Conservation (phyloP, 2,329 filamentous ascomycete genomes). For the Beauveria bassiana region DNA sequence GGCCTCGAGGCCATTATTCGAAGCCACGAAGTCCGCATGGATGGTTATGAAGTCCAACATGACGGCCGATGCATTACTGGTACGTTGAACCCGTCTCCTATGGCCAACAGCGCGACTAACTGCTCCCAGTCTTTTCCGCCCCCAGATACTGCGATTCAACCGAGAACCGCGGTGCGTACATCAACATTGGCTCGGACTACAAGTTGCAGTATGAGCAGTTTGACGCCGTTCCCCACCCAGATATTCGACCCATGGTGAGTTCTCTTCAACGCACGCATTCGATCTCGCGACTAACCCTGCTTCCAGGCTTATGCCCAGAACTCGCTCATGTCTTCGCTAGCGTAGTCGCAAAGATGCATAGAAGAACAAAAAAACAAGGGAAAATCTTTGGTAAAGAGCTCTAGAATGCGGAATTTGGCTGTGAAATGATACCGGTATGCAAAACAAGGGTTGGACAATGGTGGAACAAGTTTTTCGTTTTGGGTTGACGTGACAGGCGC, state of each 20-base stretch:
- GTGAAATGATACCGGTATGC: neutral
- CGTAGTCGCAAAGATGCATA: slow-evolving; percentile 38
- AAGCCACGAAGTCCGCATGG: slow-evolving; percentile 97
- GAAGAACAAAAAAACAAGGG: neutral
- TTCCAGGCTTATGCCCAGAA: slow-evolving; percentile 72
- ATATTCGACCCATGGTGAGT: slow-evolving; percentile 83
- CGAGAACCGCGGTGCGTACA: slow-evolving; percentile 96
- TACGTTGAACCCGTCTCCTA: slow-evolving; percentile 30
- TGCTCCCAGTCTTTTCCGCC: slow-evolving; percentile 71
- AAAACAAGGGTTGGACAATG: slow-evolving; percentile 2
- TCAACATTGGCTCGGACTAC: slow-evolving; percentile 88
- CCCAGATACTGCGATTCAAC: slow-evolving; percentile 97
- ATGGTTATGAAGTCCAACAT: slow-evolving; percentile 97
- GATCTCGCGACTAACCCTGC: slow-evolving; percentile 18
- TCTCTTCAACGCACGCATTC: neutral
- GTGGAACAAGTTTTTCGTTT: neutral
- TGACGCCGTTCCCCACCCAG: slow-evolving; percentile 90
- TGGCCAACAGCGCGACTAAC: slow-evolving; percentile 18
- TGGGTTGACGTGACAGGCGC: neutral
- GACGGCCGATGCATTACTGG: slow-evolving; percentile 90
- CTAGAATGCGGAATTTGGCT: neutral
- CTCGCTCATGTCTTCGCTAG: slow-evolving; percentile 70
- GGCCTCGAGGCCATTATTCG: slow-evolving; percentile 90
- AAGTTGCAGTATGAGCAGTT: slow-evolving; percentile 92
- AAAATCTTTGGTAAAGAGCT: neutral